Percentiles rank a stretch among this genome's conserved stretches.
phyloP scores from a whole-genome alignment of 768 basidiomycete species.

The Tulasnella sp. region DNA sequence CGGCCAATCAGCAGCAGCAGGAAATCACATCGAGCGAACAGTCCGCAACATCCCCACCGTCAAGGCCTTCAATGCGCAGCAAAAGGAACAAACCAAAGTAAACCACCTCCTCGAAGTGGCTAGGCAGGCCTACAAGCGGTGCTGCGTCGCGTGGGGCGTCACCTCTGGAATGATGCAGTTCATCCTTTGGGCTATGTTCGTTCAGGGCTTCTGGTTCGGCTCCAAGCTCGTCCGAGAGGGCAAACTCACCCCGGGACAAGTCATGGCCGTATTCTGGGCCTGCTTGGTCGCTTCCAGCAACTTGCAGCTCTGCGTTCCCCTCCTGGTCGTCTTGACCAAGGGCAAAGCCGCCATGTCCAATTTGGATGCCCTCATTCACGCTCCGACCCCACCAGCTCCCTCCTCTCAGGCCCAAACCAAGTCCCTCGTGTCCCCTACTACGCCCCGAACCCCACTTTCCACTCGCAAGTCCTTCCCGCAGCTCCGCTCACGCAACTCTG shows the following conservation, averaged over 20 bases:
- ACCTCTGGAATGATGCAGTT: constrained; percentile 70
- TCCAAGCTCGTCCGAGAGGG: constrained; percentile 80
- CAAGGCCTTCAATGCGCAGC: constrained; percentile 44
- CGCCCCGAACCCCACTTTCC: not conserved
- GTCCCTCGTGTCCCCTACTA: constrained; percentile 2
- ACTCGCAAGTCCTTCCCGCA: not conserved
- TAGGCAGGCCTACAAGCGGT: constrained; percentile 32
- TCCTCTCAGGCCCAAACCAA: not conserved
- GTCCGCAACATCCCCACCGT: constrained; percentile 77
- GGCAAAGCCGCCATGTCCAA: constrained; percentile 79
- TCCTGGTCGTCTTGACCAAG: constrained; percentile 68
- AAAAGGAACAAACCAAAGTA: constrained; percentile 36
- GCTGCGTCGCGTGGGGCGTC: constrained; percentile 66
- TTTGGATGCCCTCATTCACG: constrained; percentile 57
- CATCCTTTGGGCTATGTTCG: constrained; percentile 86
- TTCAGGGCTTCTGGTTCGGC: constrained; percentile 96
- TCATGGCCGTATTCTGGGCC: constrained; percentile 99
- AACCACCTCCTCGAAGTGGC: constrained; percentile 32
- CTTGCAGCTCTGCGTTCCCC: constrained; percentile 81
- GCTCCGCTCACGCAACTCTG: not conserved
- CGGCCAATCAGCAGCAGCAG: constrained; percentile 60
- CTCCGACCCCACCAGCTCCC: constrained; percentile 26
- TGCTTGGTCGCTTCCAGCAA: constrained; percentile 86
- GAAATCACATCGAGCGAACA: constrained; percentile 75
- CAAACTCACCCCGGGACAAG: constrained; percentile 61